phyloP scores from a whole-genome alignment of 192 early-diverging fungal species.

The Mortierella hygrophila region DNA sequence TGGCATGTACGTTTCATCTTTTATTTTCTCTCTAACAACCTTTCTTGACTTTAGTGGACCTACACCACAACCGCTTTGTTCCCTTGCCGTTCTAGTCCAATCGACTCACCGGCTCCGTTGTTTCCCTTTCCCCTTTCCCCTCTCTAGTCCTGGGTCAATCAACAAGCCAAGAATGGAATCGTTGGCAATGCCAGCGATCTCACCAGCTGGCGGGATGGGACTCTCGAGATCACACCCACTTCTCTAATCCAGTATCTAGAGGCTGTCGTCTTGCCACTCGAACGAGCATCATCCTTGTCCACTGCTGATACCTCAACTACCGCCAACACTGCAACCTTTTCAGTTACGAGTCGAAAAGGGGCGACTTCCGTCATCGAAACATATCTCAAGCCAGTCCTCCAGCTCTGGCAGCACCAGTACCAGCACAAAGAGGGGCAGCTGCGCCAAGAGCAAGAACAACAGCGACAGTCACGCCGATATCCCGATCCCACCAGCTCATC shows the following conservation, averaged over 20 bases:
- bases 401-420: conserved; percentile 34
- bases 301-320: neutral
- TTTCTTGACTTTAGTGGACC: neutral
- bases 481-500: conserved; percentile 8
- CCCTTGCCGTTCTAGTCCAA: neutral
- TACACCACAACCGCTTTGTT: neutral
- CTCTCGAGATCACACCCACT: conserved; percentile 7
- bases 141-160: conserved; percentile 9
- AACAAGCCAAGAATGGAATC: neutral
- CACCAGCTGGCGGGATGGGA: neutral
- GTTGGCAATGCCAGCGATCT: neutral
- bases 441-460: conserved; percentile 1
- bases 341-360: neutral
- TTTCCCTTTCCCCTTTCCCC: neutral
- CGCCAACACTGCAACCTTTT: neutral
- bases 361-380: conserved; percentile 11
- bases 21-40: neutral
- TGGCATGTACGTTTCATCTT: conserved; percentile 30
- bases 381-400: conserved; percentile 23
- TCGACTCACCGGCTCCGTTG: neutral
- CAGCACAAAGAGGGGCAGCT: neutral
- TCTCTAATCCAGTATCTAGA: conserved; percentile 9
- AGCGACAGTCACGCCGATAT: neutral
- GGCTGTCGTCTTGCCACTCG: conserved; percentile 10
- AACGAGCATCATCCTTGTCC: neutral